Percentiles rank a stretch among this genome's conserved stretches.
These are phyloP conservation scores for Acer saccharum DNA, from an alignment of 345 rosid genomes.

Conservation along the genomic window DNA sequence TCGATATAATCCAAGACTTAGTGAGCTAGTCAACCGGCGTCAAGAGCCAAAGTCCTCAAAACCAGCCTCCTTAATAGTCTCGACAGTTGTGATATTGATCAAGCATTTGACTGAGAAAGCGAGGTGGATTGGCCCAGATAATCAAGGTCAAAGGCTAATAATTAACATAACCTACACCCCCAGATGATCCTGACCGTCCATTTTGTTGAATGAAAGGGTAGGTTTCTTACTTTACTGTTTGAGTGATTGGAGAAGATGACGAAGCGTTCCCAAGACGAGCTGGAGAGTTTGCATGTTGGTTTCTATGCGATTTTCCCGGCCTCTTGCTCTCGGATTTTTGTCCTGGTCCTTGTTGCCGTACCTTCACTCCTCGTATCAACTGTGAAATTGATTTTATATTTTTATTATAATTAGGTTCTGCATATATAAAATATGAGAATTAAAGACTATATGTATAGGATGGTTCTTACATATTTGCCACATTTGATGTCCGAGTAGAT, in stretches of 20 bases:
- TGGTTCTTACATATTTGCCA: conserved; percentile 80
- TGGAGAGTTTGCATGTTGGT: conserved; percentile 44
- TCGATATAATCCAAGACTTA: not conserved
- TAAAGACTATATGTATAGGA: not conserved
- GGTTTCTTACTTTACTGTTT: conserved; percentile 28
- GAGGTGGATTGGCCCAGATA: not conserved
- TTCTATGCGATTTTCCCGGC: conserved; percentile 69
- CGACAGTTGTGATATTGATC: conserved; percentile 14
- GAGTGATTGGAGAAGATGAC: conserved; percentile 21
- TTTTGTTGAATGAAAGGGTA: conserved; percentile 47
- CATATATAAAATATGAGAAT: not conserved
- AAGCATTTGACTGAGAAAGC: not conserved
- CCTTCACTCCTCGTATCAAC: conserved; percentile 98
- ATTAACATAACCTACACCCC: not conserved
- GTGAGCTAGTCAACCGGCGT: not conserved
- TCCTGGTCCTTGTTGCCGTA: conserved; percentile 62
- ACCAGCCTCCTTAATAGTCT: conserved; percentile 15
- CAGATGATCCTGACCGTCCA: conserved; percentile 27
- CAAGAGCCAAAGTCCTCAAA: not conserved
- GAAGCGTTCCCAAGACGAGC: conserved; percentile 28
- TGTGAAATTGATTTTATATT: conserved; percentile 20
- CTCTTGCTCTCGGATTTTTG: conserved; percentile 62
- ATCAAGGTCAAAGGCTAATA: conserved; percentile 8
- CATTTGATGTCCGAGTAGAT: conserved; percentile 91
- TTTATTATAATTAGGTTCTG: not conserved